Percentiles rank a stretch among this genome's conserved stretches.
Evolutionary conservation across 805 yeast genomes (phyloP).

Genomic region (Candida vartiovaarae): DNA sequence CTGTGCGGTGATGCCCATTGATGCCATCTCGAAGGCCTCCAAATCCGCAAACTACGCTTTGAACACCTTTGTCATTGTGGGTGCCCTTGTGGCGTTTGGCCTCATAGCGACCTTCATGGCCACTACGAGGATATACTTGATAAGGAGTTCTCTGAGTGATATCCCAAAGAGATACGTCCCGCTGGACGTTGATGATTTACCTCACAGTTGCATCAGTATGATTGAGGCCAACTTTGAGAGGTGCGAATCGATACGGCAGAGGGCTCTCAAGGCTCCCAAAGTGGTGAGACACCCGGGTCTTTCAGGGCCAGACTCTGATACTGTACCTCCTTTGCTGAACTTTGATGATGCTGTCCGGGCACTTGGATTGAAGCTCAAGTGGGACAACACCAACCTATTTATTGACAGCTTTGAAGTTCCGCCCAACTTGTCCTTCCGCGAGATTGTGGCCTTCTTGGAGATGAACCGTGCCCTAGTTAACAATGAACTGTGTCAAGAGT

Average conservation of each 20-base stretch:
- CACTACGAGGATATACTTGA: conserved; percentile 50
- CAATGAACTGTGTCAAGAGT: conserved; percentile 21
- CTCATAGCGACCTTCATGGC: conserved; percentile 43
- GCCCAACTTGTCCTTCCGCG: conserved; percentile 33
- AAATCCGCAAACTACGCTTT: conserved; percentile 58
- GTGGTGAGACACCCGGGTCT: conserved; percentile 46
- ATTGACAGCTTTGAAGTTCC: conserved; percentile 31
- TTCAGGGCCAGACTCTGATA: conserved; percentile 33
- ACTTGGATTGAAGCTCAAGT: conserved; percentile 50
- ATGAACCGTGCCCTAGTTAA: conserved; percentile 17
- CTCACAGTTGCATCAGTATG: conserved; percentile 34
- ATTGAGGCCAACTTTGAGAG: conserved; percentile 35
- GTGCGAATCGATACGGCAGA: conserved; percentile 33
- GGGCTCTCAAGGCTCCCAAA: conserved; percentile 35
- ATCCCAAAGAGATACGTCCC: conserved; percentile 80
- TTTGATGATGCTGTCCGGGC: conserved; percentile 54
- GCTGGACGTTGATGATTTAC: conserved; percentile 50
- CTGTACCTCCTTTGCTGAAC: conserved; percentile 31
- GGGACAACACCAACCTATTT: conserved; percentile 33
- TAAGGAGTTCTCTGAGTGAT: conserved; percentile 55
- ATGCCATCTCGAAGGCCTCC: conserved; percentile 58
- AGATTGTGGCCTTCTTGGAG: conserved; percentile 32
- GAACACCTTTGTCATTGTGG: conserved; percentile 74
- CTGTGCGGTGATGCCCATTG: conserved; percentile 69
- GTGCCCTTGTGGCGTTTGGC: conserved; percentile 58